Conservation (phyloP, 139 green algal genomes). For the Micractinium conductrix region DNA sequence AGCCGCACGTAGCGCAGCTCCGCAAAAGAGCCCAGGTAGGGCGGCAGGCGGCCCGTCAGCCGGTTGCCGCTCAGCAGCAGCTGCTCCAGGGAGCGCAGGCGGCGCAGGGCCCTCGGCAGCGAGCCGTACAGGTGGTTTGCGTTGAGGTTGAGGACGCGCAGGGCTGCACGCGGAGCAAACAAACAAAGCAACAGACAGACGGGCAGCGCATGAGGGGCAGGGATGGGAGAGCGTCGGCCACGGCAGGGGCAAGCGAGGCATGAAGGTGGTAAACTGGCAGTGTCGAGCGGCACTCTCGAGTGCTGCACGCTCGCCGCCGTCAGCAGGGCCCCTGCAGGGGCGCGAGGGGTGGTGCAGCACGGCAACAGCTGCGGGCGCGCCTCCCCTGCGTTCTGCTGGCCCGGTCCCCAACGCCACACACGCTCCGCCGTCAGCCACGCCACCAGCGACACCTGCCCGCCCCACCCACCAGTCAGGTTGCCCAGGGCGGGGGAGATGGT, state of each 20-base stretch:
- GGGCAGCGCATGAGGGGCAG: background rate
- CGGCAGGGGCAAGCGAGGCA: background rate
- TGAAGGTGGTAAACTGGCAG: background rate
- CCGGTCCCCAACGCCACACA: too few species aligned
- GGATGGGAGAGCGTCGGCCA: background rate
- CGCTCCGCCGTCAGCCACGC: too few species aligned
- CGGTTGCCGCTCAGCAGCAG: conserved; percentile 48
- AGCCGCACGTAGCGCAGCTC: conserved; percentile 20
- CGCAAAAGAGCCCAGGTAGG: background rate
- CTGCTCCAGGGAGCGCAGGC: conserved; percentile 38
- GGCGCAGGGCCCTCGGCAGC: conserved; percentile 31
- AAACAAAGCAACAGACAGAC: background rate
- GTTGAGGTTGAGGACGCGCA: conserved; percentile 50
- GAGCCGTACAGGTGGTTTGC: conserved; percentile 42
- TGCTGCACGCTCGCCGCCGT: too few species aligned
- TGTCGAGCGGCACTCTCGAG: too few species aligned
- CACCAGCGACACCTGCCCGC: too few species aligned
- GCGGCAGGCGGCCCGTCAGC: conserved; percentile 41
- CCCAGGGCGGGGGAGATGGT: conserved; percentile 31
- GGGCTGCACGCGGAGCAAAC: background rate
- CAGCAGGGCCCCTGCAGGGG: too few species aligned
- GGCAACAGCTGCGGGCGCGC: background rate
- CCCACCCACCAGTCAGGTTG: conserved; percentile 17
- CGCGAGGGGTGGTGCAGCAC: too few species aligned
- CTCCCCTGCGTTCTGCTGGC: background rate